These are phyloP conservation scores for Sporobolomyces phaffii DNA, from an alignment of 768 basidiomycete genomes.

Conservation along the genomic window DNA sequence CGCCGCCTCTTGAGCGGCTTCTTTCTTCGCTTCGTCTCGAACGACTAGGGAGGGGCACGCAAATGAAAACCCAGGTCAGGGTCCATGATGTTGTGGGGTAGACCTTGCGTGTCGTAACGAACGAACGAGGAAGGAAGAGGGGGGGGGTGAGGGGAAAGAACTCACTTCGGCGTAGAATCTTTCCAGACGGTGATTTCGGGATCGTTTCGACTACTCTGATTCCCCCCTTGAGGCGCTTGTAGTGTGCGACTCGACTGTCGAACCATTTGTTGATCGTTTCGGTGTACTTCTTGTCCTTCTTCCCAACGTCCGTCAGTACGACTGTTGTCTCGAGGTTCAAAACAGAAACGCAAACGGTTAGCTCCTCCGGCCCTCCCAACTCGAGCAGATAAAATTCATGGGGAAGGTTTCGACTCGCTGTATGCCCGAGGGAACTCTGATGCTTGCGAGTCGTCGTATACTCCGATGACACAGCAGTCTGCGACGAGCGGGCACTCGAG, in stretches of 20 bases:
- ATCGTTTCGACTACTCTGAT: constrained; percentile 25
- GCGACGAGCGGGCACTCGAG: constrained; percentile 49
- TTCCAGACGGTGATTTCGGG: constrained; percentile 38
- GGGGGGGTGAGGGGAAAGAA: constrained; percentile 6
- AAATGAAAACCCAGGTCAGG: too few relatives aligned
- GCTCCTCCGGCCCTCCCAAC: too few relatives aligned
- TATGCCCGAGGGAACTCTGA: constrained; percentile 67
- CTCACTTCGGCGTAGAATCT: too few relatives aligned
- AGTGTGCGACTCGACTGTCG: constrained; percentile 13
- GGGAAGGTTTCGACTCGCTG: neutral
- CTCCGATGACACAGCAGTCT: constrained; percentile 74
- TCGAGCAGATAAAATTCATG: too few relatives aligned
- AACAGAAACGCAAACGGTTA: neutral
- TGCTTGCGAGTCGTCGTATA: constrained; percentile 60
- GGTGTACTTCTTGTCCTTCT: constrained; percentile 8
- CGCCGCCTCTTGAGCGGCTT: too few relatives aligned
- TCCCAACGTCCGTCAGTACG: constrained; percentile 19
- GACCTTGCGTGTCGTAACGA: too few relatives aligned
- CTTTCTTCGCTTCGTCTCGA: too few relatives aligned
- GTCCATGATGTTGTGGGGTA: too few relatives aligned
- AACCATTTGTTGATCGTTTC: constrained; percentile 24
- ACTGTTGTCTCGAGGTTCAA: too few relatives aligned
- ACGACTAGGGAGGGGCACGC: too few relatives aligned
- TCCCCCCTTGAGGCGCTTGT: constrained; percentile 31
- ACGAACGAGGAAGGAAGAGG: too few relatives aligned